A percentile compares a stretch with the other conserved stretches of the same genome.
Conservation (phyloP, 176 grass and related monocot species). For the Sorghum bicolor region Sorghum_bicolor_NCBIv3 NC_012870.2:1592001-1592500, state of each 20-base stretch:
- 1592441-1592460: slow-evolving; percentile 78
- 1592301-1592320: slow-evolving; percentile 78
- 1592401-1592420: slow-evolving; percentile 69
- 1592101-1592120: slow-evolving; percentile 76
- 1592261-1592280: slow-evolving; percentile 49
- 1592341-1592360: slow-evolving; percentile 63
- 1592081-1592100: slow-evolving; percentile 97
- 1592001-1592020: slow-evolving; percentile 84
- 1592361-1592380: slow-evolving; percentile 79
- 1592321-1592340: slow-evolving; percentile 57
- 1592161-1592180: slow-evolving; percentile 89
- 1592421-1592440: slow-evolving; percentile 47
- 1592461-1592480: slow-evolving; percentile 67
- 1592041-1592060: slow-evolving; percentile 78
- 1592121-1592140: slow-evolving; percentile 55
- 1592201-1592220: slow-evolving; percentile 86
- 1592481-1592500: slow-evolving; percentile 72
- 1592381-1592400: slow-evolving; percentile 86
- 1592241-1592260: slow-evolving; percentile 57
- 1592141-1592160: slow-evolving; percentile 69
- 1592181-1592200: slow-evolving; percentile 81
- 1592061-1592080: slow-evolving; percentile 94
- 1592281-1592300: slow-evolving; percentile 16
- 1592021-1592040: slow-evolving; percentile 63
- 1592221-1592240: slow-evolving; percentile 87